Conservation (phyloP, 2,329 filamentous ascomycete genomes). For the Diaporthe caulivora region DNA sequence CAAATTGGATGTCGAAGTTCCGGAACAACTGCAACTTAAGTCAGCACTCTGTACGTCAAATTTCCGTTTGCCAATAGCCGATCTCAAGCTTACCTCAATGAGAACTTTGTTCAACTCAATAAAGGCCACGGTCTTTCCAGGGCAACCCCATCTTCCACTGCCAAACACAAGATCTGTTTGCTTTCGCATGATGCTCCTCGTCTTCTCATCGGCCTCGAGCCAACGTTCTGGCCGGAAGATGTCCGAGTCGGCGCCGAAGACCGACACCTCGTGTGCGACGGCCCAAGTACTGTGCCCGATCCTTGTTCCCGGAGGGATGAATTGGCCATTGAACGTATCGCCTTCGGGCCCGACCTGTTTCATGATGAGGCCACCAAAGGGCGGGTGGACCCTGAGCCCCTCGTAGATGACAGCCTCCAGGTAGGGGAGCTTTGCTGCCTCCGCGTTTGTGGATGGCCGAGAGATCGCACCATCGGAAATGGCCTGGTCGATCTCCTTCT, state of each 20-base stretch:
- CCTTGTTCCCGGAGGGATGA: conserved; percentile 40
- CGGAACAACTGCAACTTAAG: conserved; percentile 7
- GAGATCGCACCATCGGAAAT: conserved; percentile 17
- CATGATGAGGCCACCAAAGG: conserved; percentile 39
- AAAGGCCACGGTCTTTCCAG: conserved; percentile 25
- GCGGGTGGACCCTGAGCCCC: conserved; percentile 42
- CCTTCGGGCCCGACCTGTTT: conserved; percentile 38
- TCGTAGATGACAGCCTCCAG: conserved; percentile 43
- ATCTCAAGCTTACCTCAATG: conserved; percentile 22
- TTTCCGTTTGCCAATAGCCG: neutral
- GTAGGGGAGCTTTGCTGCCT: conserved; percentile 41
- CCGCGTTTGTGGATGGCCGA: conserved; percentile 30
- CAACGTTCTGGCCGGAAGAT: conserved; percentile 40
- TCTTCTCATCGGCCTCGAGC: conserved; percentile 38
- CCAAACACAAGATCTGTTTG: conserved; percentile 35
- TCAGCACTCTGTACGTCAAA: neutral
- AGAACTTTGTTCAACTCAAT: conserved; percentile 34
- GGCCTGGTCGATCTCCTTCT: conserved; percentile 38
- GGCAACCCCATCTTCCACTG: conserved; percentile 32
- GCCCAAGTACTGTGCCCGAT: conserved; percentile 40
- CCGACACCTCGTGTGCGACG: conserved; percentile 38
- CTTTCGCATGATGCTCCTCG: conserved; percentile 18
- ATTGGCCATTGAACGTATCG: conserved; percentile 37
- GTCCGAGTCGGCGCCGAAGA: conserved; percentile 39
- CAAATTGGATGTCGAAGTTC: conserved; percentile 20